phyloP scores from a whole-genome alignment of 345 rosid species.

The Cardamine resedifolia region DNA sequence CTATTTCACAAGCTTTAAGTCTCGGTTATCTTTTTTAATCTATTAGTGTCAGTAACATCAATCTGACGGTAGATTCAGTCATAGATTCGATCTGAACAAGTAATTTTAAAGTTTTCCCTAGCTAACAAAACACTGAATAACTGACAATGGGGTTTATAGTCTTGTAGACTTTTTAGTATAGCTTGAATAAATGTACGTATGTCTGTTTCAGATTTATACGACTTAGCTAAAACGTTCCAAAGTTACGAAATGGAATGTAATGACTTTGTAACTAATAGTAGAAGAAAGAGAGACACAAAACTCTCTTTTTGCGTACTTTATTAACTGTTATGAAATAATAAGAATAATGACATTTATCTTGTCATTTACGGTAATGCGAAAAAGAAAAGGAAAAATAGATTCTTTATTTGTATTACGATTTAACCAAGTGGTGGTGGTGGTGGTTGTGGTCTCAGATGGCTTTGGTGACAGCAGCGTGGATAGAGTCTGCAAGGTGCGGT shows the following conservation, averaged over 20 bases:
- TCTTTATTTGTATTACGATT: neutral
- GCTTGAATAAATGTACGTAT: neutral
- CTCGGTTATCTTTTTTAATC: neutral
- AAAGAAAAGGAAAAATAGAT: neutral
- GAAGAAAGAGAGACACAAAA: neutral
- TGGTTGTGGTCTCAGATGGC: slow-evolving; percentile 23
- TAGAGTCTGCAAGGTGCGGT: slow-evolving; percentile 72
- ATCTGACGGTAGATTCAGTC: neutral
- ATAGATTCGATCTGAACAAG: neutral
- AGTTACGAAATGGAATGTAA: neutral
- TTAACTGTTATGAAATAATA: slow-evolving; percentile 15
- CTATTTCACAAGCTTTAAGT: neutral
- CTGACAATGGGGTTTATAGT: neutral
- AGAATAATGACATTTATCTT: neutral
- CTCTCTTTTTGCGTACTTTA: slow-evolving; percentile 19
- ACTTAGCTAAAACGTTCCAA: neutral
- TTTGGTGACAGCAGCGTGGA: slow-evolving; percentile 60
- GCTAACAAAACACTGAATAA: neutral
- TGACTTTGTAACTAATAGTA: neutral
- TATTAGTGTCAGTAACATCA: neutral
- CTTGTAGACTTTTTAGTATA: neutral
- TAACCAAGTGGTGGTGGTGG: neutral
- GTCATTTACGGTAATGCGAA: slow-evolving; percentile 7
- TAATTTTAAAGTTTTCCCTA: neutral
- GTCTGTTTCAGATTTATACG: neutral